Evolutionary conservation across 352 stramenopile species (phyloP).

Genomic region (Phytopythium mirpurense): DNA sequence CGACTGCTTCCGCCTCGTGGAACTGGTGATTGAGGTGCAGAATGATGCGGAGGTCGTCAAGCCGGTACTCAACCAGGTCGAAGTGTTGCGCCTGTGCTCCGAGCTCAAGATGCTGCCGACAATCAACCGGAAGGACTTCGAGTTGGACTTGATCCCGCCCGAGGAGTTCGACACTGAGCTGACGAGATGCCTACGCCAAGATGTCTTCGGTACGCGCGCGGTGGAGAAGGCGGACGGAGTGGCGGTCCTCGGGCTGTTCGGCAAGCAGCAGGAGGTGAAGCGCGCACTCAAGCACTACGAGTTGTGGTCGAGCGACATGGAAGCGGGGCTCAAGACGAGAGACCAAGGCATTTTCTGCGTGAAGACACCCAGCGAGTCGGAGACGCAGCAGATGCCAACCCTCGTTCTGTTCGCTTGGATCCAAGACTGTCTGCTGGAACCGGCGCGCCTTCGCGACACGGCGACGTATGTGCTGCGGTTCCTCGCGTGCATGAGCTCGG

Average conservation of each 20-base stretch:
- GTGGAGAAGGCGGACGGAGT: constrained; percentile 10
- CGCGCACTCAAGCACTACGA: constrained; percentile 27
- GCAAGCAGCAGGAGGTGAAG: constrained; percentile 45
- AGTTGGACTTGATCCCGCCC: constrained; percentile 33
- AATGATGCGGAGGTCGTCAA: constrained; percentile 66
- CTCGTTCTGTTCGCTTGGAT: constrained; percentile 62
- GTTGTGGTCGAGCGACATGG: constrained; percentile 28
- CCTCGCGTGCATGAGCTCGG: constrained; percentile 22
- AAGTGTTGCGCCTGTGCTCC: constrained; percentile 60
- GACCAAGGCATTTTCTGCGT: constrained; percentile 58
- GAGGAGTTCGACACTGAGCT: constrained; percentile 59
- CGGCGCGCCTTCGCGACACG: constrained; percentile 35
- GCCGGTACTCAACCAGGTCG: constrained; percentile 61
- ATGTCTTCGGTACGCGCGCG: constrained; percentile 23
- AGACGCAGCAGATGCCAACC: neutral
- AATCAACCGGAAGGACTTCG: constrained; percentile 42
- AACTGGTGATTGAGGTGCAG: neutral
- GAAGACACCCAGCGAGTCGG: neutral
- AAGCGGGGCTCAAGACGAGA: constrained; percentile 13
- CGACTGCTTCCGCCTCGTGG: neutral
- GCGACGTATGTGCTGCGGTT: constrained; percentile 64
- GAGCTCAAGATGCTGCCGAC: constrained; percentile 41
- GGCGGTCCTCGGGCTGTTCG: constrained; percentile 43
- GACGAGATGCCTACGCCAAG: constrained; percentile 38
- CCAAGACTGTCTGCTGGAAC: constrained; percentile 36